Conservation (phyloP, 805 yeast genomes). For the Monosporozyma aquatica region DNA sequence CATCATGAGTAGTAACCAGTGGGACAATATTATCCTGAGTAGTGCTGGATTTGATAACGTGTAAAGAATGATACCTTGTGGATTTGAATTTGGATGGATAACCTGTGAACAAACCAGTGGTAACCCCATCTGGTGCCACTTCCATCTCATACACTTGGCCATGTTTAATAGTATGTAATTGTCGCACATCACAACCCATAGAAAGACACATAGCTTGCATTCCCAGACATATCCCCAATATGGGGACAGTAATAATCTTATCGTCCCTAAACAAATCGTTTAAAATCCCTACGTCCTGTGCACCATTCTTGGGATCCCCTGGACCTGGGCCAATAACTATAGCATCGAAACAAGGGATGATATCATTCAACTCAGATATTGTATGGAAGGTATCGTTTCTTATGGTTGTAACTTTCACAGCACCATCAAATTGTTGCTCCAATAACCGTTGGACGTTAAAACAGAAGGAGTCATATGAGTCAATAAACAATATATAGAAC, state of each 20-base stretch:
- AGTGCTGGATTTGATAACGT: conserved; percentile 35
- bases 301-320: conserved; percentile 61
- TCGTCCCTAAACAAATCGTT: conserved; percentile 41
- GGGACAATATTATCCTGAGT: conserved; percentile 43
- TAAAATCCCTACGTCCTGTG: conserved; percentile 63
- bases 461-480: conserved; percentile 93
- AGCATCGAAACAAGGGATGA: conserved; percentile 54
- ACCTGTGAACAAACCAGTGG: conserved; percentile 32
- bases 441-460: conserved; percentile 65
- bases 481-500: conserved; percentile 39
- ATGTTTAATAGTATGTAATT: conserved; percentile 57
- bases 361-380: conserved; percentile 31
- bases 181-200: conserved; percentile 47
- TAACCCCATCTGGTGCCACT: conserved; percentile 9
- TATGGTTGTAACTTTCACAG: conserved; percentile 29
- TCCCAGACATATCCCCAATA: conserved; percentile 89
- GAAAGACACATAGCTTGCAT: conserved; percentile 71
- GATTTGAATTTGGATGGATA: conserved; percentile 44
- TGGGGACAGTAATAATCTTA: conserved; percentile 38
- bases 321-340: conserved; percentile 96
- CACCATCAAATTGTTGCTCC: conserved; percentile 31
- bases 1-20: conserved; percentile 50
- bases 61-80: conserved; percentile 85
- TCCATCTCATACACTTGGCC: conserved; percentile 66
- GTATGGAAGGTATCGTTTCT: conserved; percentile 32